Evolutionary conservation across 2,329 filamentous ascomycete genomes (phyloP).

Genomic region (Pseudofabraea citricarpa): DNA sequence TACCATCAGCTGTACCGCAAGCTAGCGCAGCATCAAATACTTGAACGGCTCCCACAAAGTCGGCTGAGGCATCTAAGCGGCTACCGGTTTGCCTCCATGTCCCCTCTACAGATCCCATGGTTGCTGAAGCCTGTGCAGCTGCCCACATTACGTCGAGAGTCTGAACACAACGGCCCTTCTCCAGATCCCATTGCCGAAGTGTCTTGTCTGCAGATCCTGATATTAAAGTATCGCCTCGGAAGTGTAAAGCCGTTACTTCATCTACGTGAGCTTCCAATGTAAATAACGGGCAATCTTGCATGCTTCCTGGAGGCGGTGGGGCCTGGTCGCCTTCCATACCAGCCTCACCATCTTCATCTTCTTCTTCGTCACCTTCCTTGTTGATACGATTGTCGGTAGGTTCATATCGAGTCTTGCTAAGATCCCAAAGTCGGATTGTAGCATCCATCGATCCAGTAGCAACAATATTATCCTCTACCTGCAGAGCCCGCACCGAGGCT

Average conservation of each 20-base stretch:
- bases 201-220: constrained; percentile 98
- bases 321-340: constrained; percentile 63
- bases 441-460: constrained; percentile 94
- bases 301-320: constrained; percentile 71
- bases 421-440: constrained; percentile 90
- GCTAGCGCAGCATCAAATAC: constrained; percentile 95
- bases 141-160: constrained; percentile 98
- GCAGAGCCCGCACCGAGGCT: constrained; percentile 85
- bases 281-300: constrained; percentile 86
- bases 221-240: constrained; percentile 82
- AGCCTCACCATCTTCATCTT: constrained; percentile 68
- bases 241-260: constrained; percentile 90
- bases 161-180: constrained; percentile 95
- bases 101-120: constrained; percentile 54
- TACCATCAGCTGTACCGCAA: constrained; percentile 93
- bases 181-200: constrained; percentile 92
- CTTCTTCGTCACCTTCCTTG: constrained; percentile 52
- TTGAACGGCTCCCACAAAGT: constrained; percentile 92
- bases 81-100: constrained; percentile 70
- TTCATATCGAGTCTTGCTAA: constrained; percentile 82
- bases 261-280: constrained; percentile 87
- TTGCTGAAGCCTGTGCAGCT: constrained; percentile 79
- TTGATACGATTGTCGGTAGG: constrained; percentile 50
- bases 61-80: constrained; percentile 62
- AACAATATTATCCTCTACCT: constrained; percentile 93